Conservation (phyloP, 164 flowering plant species). For the Macadamia integrifolia region DNA sequence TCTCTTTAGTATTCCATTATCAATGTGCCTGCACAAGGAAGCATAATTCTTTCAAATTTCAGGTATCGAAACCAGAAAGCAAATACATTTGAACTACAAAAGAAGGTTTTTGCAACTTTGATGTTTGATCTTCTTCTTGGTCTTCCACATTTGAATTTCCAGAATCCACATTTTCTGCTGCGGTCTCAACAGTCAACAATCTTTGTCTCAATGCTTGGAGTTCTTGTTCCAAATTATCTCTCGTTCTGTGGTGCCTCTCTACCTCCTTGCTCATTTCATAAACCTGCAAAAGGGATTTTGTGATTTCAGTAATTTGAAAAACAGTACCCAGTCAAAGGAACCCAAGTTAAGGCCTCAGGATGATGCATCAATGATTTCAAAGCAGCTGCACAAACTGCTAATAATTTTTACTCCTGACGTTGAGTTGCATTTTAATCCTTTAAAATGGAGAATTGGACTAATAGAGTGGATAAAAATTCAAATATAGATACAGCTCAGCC, state of each 20-base stretch:
- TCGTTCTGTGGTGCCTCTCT: constrained; percentile 41
- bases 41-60: not conserved
- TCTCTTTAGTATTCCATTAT: constrained; percentile 24
- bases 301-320: constrained; percentile 1
- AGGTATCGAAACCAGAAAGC: not conserved
- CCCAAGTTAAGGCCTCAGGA: not conserved
- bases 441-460: not conserved
- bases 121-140: constrained; percentile 24
- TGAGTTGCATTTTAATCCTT: no score
- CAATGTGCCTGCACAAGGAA: constrained; percentile 30
- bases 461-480: not conserved
- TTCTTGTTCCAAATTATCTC: constrained; percentile 58
- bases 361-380: not conserved
- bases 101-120: constrained; percentile 36
- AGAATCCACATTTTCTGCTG: constrained; percentile 30
- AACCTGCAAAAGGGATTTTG: constrained; percentile 37
- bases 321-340: not conserved
- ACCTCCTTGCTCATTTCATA: constrained; percentile 75
- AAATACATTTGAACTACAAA: not conserved
- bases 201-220: constrained; percentile 49
- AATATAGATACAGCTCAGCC: not conserved
- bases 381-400: not conserved
- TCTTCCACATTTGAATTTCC: constrained; percentile 20
- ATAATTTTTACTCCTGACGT: no score
- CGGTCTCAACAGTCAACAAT: constrained; percentile 43